Conservation (phyloP, 2,329 filamentous ascomycete genomes). For the Pezicula carpinea region DNA sequence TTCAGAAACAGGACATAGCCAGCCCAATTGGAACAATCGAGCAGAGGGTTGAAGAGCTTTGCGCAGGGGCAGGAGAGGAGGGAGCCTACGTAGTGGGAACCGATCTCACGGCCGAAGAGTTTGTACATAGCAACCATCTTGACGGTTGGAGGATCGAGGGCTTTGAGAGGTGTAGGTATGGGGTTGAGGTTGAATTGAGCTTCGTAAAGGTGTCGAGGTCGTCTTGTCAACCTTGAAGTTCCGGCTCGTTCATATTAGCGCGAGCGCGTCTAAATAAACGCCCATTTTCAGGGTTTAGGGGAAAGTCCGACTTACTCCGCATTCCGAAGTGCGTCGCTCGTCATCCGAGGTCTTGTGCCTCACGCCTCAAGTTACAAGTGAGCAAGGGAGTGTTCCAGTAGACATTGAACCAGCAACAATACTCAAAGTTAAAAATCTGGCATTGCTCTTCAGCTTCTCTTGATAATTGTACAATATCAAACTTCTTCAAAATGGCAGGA, state of each 20-base stretch:
- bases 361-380: too few relatives aligned
- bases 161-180: conserved; percentile 5
- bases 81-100: conserved; percentile 28
- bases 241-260: neutral
- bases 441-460: neutral
- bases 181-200: conserved; percentile 15
- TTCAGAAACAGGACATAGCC: neutral
- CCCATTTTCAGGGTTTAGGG: neutral
- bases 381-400: too few relatives aligned
- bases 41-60: conserved; percentile 9
- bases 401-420: too few relatives aligned
- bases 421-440: neutral
- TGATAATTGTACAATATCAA: neutral
- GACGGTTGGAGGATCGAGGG: conserved; percentile 13
- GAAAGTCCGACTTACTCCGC: too few relatives aligned
- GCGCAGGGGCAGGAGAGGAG: neutral
- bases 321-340: neutral
- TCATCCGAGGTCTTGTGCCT: neutral
- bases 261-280: neutral
- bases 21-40: conserved; percentile 7
- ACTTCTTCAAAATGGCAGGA: conserved; percentile 15
- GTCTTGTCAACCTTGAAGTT: conserved; percentile 12
- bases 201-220: conserved; percentile 15
- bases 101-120: conserved; percentile 29
- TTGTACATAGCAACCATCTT: conserved; percentile 29